A percentile compares a stretch with the other conserved stretches of the same genome.
phyloP scores from a whole-genome alignment of 257 asterid genomes.

The Cruciata laevipes region DNA sequence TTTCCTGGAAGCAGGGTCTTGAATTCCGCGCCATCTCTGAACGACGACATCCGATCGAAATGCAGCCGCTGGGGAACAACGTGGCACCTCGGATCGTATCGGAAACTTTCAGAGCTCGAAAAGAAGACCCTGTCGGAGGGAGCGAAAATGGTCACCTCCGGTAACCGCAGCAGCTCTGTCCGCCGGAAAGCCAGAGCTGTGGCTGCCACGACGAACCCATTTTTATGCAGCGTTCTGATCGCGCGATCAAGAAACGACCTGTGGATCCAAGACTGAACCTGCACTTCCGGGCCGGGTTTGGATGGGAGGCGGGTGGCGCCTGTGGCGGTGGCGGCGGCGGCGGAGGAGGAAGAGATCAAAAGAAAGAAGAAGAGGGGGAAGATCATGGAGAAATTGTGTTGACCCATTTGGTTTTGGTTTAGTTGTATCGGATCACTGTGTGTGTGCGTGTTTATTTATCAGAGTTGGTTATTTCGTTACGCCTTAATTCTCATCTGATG shows the following conservation, averaged over 20 bases:
- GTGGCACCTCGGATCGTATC: constrained; percentile 52
- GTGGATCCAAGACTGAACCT: constrained; percentile 19
- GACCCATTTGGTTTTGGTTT: constrained; percentile 22
- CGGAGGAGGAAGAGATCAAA: constrained; percentile 22
- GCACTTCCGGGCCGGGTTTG: constrained; percentile 15
- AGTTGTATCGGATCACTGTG: neutral
- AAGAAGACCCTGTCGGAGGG: constrained; percentile 53
- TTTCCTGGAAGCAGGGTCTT: constrained; percentile 47
- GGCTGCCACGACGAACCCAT: constrained; percentile 51
- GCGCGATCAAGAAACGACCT: constrained; percentile 48
- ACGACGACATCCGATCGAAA: constrained; percentile 20
- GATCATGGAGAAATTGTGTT: constrained; percentile 25
- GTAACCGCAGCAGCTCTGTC: constrained; percentile 36
- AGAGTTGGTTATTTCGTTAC: neutral
- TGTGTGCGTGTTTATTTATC: neutral
- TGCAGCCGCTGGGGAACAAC: constrained; percentile 46
- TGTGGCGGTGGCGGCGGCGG: constrained; percentile 22
- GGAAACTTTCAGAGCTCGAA: constrained; percentile 36
- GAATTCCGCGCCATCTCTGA: constrained; percentile 20
- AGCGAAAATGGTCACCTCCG: constrained; percentile 48
- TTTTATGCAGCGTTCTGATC: constrained; percentile 39
- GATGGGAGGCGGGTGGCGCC: constrained; percentile 27
- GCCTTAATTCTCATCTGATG: neutral
- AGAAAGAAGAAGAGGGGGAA: constrained; percentile 22
- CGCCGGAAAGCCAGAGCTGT: constrained; percentile 39